Evolutionary conservation across 441 rosid species (phyloP).

Genomic region (California macrophylla): DNA sequence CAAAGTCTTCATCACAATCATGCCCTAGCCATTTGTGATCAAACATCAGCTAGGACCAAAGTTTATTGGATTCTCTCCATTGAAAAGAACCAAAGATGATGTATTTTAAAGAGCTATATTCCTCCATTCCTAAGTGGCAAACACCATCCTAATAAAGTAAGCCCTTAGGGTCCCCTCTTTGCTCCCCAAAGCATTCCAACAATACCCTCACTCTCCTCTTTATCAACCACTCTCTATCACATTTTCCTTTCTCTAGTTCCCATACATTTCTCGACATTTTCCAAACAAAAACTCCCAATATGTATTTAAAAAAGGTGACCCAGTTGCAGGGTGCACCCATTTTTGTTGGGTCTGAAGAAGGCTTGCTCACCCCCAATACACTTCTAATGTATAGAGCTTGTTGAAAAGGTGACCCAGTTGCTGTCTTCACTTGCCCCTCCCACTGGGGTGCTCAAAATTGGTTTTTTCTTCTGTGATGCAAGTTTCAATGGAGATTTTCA

Average conservation of each 20-base stretch:
- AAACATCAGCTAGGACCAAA: neutral
- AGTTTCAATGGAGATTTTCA: slow-evolving; percentile 51
- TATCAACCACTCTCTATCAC: slow-evolving; percentile 24
- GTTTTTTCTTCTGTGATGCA: slow-evolving; percentile 19
- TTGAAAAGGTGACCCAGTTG: neutral
- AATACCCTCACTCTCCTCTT: slow-evolving; percentile 21
- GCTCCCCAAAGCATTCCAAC: slow-evolving; percentile 28
- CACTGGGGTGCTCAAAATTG: neutral
- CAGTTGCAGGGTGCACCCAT: neutral
- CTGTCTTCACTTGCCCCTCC: slow-evolving; percentile 1
- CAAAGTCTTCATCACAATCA: slow-evolving; percentile 22
- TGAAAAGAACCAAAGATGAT: slow-evolving; percentile 24
- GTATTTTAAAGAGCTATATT: slow-evolving; percentile 17
- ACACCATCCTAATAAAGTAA: slow-evolving; percentile 29
- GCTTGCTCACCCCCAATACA: neutral
- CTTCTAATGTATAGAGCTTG: neutral
- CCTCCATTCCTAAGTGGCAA: slow-evolving; percentile 28
- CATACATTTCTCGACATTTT: slow-evolving; percentile 33
- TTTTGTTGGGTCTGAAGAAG: neutral
- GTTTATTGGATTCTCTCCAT: slow-evolving; percentile 23
- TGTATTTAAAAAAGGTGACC: neutral
- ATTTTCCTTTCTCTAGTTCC: slow-evolving; percentile 62
- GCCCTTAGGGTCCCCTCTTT: slow-evolving; percentile 27
- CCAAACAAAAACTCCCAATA: slow-evolving; percentile 13
- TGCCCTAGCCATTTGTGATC: slow-evolving; percentile 17